A percentile compares a stretch with the other conserved stretches of the same genome.
Conservation (phyloP, 306 rosid genomes). For the Trichosanthes cucumerina region DNA sequence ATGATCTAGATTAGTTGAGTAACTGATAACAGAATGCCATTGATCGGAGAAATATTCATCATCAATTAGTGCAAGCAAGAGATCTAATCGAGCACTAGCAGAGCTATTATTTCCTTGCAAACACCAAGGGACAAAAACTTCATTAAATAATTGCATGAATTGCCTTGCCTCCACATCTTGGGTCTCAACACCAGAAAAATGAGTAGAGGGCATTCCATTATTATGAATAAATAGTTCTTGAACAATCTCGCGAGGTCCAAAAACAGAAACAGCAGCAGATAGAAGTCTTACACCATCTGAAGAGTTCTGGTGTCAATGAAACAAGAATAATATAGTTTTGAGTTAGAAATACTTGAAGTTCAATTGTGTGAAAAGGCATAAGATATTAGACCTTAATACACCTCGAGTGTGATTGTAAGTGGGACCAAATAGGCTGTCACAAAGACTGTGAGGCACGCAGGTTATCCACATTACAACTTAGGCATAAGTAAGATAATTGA, state of each 20-base stretch:
- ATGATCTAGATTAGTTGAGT: conserved; percentile 36
- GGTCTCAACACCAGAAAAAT: conserved; percentile 24
- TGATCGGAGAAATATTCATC: conserved; percentile 73
- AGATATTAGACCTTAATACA: not conserved
- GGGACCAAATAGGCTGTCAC: not conserved
- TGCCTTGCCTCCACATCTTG: conserved; percentile 26
- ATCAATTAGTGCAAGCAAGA: conserved; percentile 68
- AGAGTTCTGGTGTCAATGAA: conserved; percentile 48
- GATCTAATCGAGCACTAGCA: conserved; percentile 52
- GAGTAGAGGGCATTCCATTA: conserved; percentile 21
- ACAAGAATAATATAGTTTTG: not conserved
- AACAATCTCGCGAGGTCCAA: conserved; percentile 66
- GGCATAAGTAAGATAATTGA: not conserved
- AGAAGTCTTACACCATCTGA: conserved; percentile 55
- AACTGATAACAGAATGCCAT: conserved; percentile 54
- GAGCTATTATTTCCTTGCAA: conserved; percentile 42
- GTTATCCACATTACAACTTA: not conserved
- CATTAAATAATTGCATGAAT: conserved; percentile 68
- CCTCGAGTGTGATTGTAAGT: not conserved
- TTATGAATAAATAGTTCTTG: conserved; percentile 40
- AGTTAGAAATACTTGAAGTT: conserved; percentile 3
- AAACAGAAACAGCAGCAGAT: conserved; percentile 53
- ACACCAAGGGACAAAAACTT: conserved; percentile 82
- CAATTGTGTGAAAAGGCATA: not conserved
- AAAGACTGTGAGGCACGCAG: not conserved